Percentiles rank a stretch among this genome's conserved stretches.
Evolutionary conservation across 768 basidiomycete species (phyloP).

Genomic region (Collybiopsis luxurians): DNA sequence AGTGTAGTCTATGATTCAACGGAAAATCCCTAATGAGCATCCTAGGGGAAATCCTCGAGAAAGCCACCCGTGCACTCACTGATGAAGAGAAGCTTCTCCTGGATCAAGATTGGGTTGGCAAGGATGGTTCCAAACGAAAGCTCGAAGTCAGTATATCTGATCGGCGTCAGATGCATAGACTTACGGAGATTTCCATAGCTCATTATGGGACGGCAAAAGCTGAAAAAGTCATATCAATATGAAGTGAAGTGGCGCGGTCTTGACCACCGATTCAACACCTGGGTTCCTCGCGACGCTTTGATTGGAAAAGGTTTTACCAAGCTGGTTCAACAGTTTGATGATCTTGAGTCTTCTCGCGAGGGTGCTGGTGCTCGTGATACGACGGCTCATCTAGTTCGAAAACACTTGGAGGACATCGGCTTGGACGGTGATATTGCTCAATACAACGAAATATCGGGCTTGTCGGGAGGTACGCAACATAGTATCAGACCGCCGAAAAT

Average conservation of each 20-base stretch:
- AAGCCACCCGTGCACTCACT: slow-evolving; percentile 88
- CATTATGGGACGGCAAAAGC: slow-evolving; percentile 93
- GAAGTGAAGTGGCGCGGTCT: slow-evolving; percentile 86
- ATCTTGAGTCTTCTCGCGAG: slow-evolving; percentile 93
- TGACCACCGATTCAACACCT: slow-evolving; percentile 86
- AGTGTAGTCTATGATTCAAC: slow-evolving; percentile 24
- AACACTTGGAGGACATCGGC: slow-evolving; percentile 93
- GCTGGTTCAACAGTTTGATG: slow-evolving; percentile 91
- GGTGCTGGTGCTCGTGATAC: slow-evolving; percentile 93
- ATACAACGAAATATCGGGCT: slow-evolving; percentile 93
- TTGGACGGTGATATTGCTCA: slow-evolving; percentile 97
- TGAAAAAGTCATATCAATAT: slow-evolving; percentile 94
- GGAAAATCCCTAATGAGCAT: slow-evolving; percentile 9
- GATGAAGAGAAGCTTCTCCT: slow-evolving; percentile 76
- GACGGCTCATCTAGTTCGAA: slow-evolving; percentile 73
- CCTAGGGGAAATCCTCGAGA: slow-evolving; percentile 84
- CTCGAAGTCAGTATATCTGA: slow-evolving; percentile 63
- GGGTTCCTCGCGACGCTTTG: slow-evolving; percentile 87
- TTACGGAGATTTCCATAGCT: slow-evolving; percentile 39
- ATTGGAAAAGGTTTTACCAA: slow-evolving; percentile 86
- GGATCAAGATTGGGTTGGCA: slow-evolving; percentile 87
- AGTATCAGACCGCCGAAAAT: slow-evolving; percentile 1
- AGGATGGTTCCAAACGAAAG: slow-evolving; percentile 87
- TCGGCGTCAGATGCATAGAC: neutral
- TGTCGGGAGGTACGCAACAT: slow-evolving; percentile 74